phyloP scores from a whole-genome alignment of 192 early-diverging fungal species.

The Rhizophagus prolifer region DNA sequence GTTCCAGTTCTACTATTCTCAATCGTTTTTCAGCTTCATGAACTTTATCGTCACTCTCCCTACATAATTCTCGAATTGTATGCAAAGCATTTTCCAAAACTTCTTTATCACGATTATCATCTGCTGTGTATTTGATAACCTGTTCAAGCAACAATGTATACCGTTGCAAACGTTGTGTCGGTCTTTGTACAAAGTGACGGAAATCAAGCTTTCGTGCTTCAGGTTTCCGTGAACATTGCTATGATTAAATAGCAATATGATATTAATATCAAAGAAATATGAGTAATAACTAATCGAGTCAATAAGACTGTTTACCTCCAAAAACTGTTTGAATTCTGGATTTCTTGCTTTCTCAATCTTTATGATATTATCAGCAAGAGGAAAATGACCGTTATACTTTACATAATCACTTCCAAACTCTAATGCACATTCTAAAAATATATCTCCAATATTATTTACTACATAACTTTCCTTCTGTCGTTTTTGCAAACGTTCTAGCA shows the following conservation, averaged over 20 bases:
- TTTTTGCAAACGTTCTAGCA: conserved; percentile 54
- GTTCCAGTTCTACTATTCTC: conserved; percentile 59
- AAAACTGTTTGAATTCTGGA: conserved; percentile 65
- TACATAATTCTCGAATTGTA: conserved; percentile 57
- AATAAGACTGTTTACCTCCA: conserved; percentile 51
- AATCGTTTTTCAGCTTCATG: conserved; percentile 71
- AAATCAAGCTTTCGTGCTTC: conserved; percentile 38
- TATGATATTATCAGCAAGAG: conserved; percentile 67
- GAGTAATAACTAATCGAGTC: no score
- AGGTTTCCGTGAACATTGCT: conserved; percentile 36
- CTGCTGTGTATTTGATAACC: conserved; percentile 66
- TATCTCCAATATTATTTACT: conserved; percentile 80
- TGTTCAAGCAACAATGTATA: conserved; percentile 76
- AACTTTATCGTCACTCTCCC: conserved; percentile 66
- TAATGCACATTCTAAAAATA: conserved; percentile 64
- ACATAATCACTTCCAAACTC: conserved; percentile 69
- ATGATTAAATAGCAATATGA: neutral
- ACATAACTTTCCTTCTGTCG: conserved; percentile 67
- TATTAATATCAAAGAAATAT: no score
- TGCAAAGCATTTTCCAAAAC: conserved; percentile 57
- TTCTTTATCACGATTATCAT: conserved; percentile 64
- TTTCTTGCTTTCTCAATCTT: conserved; percentile 72
- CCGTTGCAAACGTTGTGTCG: conserved; percentile 70
- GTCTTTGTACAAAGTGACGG: conserved; percentile 48
- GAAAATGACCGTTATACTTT: conserved; percentile 79